Conservation (phyloP, 2,329 filamentous ascomycete genomes). For the Trichophaea hybrida region DNA sequence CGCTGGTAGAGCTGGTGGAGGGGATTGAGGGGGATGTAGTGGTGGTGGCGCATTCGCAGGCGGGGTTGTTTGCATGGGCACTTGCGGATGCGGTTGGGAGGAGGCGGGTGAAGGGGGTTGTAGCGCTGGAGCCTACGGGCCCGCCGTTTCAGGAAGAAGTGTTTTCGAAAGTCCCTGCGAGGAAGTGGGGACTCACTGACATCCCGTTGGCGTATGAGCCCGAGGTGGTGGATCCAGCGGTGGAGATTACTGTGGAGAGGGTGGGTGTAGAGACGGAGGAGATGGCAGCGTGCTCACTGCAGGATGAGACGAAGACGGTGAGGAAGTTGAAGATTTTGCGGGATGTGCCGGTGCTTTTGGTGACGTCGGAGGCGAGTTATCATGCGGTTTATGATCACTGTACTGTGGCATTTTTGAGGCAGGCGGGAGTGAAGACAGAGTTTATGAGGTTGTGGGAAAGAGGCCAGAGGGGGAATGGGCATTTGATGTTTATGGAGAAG, state of each 20-base stretch:
- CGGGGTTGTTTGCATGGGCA: constrained; percentile 33
- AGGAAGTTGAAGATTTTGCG: constrained; percentile 32
- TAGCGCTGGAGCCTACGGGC: constrained; percentile 37
- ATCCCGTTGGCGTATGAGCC: constrained; percentile 39
- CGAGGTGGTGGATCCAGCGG: constrained; percentile 29
- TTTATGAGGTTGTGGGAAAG: constrained; percentile 32
- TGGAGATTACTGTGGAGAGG: constrained; percentile 30
- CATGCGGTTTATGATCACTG: constrained; percentile 37
- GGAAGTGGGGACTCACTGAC: constrained; percentile 37
- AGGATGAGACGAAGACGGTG: constrained; percentile 30
- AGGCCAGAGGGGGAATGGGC: constrained; percentile 36
- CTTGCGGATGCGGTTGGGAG: constrained; percentile 31
- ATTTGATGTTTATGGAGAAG: constrained; percentile 39
- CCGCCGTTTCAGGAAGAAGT: constrained; percentile 37
- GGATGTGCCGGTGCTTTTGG: constrained; percentile 31
- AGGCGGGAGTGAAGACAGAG: constrained; percentile 33
- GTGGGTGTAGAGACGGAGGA: constrained; percentile 24
- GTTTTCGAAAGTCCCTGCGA: constrained; percentile 30
- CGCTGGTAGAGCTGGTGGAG: constrained; percentile 31
- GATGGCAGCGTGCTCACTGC: constrained; percentile 28
- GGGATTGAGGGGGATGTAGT: constrained; percentile 19
- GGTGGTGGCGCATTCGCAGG: constrained; percentile 33
- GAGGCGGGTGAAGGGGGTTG: constrained; percentile 33
- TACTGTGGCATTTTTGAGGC: constrained; percentile 33
- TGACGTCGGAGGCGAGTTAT: constrained; percentile 35